Percentiles rank a stretch among this genome's conserved stretches.
Evolutionary conservation across 2,329 filamentous ascomycete species (phyloP).

Genomic region (Bertia moriformis): DNA sequence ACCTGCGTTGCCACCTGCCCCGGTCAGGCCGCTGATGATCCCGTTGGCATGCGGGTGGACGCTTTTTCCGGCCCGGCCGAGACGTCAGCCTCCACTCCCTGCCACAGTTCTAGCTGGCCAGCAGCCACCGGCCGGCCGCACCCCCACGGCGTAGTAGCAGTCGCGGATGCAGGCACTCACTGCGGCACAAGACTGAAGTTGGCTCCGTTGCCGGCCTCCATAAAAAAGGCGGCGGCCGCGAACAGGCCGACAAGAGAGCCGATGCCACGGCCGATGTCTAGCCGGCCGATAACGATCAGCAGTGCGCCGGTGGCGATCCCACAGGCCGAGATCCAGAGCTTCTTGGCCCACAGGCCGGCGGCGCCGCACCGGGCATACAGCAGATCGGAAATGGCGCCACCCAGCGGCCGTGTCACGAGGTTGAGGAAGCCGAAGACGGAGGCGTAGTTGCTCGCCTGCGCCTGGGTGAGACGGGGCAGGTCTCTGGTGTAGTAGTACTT

Average conservation of each 20-base stretch:
- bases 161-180: slow-evolving; percentile 1
- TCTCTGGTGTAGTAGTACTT: too few relatives aligned
- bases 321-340: slow-evolving; percentile 45
- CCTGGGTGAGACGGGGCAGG: too few relatives aligned
- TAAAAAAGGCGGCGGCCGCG: slow-evolving; percentile 64
- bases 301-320: slow-evolving; percentile 46
- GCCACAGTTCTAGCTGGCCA: too few relatives aligned
- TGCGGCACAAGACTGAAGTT: slow-evolving; percentile 81
- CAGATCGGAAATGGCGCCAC: slow-evolving; percentile 39
- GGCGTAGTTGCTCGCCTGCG: slow-evolving; percentile 7
- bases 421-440: slow-evolving; percentile 67
- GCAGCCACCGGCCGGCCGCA: too few relatives aligned
- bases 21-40: too few relatives aligned
- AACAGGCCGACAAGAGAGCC: slow-evolving; percentile 63
- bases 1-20: too few relatives aligned
- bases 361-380: slow-evolving; percentile 24
- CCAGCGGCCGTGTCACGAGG: slow-evolving; percentile 49
- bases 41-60: too few relatives aligned
- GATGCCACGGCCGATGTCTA: slow-evolving; percentile 42
- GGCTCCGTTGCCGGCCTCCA: slow-evolving; percentile 73
- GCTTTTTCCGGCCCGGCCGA: too few relatives aligned
- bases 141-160: background rate
- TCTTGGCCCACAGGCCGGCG: slow-evolving; percentile 25
- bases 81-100: too few relatives aligned
- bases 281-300: slow-evolving; percentile 44